Conservation (phyloP, 768 basidiomycete species). For the Hydnomerulius pinastri region DNA sequence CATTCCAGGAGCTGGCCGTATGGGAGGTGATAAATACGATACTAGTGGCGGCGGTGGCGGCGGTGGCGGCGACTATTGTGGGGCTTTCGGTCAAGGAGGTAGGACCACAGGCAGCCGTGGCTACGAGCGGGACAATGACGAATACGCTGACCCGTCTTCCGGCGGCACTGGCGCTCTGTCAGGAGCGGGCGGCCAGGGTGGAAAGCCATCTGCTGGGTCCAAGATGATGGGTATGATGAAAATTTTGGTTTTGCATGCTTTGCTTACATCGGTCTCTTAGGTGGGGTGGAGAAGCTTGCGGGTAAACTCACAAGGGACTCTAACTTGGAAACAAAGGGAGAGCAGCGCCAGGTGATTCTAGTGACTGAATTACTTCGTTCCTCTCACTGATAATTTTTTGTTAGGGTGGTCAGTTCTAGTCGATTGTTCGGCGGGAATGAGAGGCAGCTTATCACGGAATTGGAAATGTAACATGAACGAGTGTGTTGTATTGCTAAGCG, state of each 20-base stretch:
- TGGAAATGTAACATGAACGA: no score
- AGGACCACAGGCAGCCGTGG: not conserved
- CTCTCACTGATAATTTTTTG: no score
- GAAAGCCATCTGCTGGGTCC: not conserved
- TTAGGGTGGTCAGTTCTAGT: no score
- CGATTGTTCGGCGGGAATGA: no score
- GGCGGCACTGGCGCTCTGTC: not conserved
- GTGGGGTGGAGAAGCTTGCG: slow-evolving; percentile 8
- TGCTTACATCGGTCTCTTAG: not conserved
- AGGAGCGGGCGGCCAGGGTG: not conserved
- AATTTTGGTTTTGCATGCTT: not conserved
- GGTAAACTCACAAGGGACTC: slow-evolving; percentile 1
- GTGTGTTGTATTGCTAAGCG: no score
- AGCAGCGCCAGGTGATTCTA: slow-evolving; percentile 7
- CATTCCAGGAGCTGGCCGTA: slow-evolving; percentile 2
- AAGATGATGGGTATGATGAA: slow-evolving; percentile 5
- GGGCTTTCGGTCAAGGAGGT: no score
- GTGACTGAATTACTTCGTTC: no score
- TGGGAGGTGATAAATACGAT: not conserved
- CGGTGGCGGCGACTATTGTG: not conserved
- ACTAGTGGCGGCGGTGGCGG: not conserved
- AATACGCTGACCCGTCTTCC: slow-evolving; percentile 4
- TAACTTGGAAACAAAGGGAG: not conserved
- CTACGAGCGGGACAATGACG: slow-evolving; percentile 10
- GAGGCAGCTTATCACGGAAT: no score